Conservation (phyloP, 2,329 filamentous ascomycete genomes). For the Aureobasidium sp. region DNA sequence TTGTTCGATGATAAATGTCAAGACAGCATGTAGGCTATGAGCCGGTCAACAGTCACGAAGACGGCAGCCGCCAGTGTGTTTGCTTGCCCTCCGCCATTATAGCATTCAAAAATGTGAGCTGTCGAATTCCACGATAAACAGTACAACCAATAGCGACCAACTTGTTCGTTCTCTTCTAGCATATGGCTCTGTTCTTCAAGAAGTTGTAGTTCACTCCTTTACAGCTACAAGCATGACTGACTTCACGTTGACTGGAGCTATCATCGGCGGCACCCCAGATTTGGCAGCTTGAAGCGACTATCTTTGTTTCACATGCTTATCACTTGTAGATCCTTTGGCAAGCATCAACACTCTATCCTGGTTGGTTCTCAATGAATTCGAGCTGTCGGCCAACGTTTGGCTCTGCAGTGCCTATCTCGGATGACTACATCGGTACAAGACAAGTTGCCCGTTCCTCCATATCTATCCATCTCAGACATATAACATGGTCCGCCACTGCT, state of each 20-base stretch:
- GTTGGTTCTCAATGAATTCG: neutral
- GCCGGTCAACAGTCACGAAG: neutral
- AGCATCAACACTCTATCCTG: neutral
- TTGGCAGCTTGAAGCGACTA: neutral
- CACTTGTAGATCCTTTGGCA: neutral
- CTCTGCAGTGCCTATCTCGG: slow-evolving; percentile 2
- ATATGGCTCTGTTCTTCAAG: no score
- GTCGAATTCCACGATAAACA: no score
- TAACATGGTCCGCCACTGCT: neutral
- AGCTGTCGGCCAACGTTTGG: neutral
- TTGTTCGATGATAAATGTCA: neutral
- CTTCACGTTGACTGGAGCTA: neutral
- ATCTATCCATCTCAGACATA: neutral
- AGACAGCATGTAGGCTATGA: neutral
- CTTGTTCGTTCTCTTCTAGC: no score
- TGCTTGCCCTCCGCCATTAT: no score
- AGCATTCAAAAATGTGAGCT: no score
- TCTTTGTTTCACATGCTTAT: neutral
- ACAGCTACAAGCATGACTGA: neutral
- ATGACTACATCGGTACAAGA: neutral
- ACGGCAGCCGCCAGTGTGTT: no score
- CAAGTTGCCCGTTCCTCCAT: neutral
- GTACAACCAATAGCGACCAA: no score
- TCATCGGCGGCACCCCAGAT: neutral
- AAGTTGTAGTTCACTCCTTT: neutral